Percentiles rank a stretch among this genome's conserved stretches.
Evolutionary conservation across 257 asterid species (phyloP).

Genomic region (Mentha longifolia): DNA sequence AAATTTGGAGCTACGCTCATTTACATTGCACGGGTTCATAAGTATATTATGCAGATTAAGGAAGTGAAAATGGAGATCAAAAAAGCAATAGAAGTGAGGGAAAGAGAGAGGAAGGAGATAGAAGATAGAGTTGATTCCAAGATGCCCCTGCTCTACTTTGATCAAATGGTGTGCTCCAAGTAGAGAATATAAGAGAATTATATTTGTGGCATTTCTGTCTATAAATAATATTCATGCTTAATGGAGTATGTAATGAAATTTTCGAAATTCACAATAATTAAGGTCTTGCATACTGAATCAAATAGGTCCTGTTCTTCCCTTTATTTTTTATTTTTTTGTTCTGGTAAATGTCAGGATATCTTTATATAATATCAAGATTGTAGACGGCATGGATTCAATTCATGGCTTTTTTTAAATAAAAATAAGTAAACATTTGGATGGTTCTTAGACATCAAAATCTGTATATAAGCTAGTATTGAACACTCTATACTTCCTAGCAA

Average conservation of each 20-base stretch:
- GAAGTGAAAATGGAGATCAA: slow-evolving; percentile 42
- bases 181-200: background rate
- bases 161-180: slow-evolving; percentile 34
- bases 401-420: background rate
- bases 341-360: too few relatives aligned
- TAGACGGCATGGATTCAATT: background rate
- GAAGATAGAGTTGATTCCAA: slow-evolving; percentile 59
- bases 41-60: slow-evolving; percentile 44
- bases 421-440: slow-evolving; percentile 14
- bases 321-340: background rate
- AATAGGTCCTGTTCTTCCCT: too few relatives aligned
- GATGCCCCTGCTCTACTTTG: slow-evolving; percentile 43
- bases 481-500: slow-evolving; percentile 41
- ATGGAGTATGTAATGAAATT: too few relatives aligned
- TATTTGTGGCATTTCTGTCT: background rate
- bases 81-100: slow-evolving; percentile 39
- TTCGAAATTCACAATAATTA: too few relatives aligned
- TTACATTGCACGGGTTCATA: too few relatives aligned
- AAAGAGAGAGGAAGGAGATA: slow-evolving; percentile 43
- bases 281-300: too few relatives aligned
- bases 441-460: slow-evolving; percentile 33
- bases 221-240: too few relatives aligned
- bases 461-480: slow-evolving; percentile 33
- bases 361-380: background rate
- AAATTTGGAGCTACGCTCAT: too few relatives aligned